Conservation (phyloP, 2,329 filamentous ascomycete genomes). For the Aspergillus neotritici region DNA sequence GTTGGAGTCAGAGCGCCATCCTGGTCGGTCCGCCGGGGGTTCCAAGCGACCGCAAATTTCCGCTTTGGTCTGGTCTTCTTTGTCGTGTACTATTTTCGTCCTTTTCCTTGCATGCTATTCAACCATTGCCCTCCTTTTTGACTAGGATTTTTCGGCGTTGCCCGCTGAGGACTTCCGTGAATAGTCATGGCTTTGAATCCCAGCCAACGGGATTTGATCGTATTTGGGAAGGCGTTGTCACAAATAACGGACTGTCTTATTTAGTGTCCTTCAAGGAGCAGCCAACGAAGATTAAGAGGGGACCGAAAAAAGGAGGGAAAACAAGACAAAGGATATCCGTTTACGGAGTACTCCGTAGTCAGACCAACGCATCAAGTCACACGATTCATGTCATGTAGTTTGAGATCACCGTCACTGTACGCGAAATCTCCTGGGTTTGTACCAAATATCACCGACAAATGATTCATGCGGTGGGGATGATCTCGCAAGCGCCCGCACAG, state of each 20-base stretch:
- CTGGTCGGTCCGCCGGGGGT: conserved; percentile 5
- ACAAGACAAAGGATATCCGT: too few relatives aligned
- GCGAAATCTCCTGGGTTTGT: background rate
- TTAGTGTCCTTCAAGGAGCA: too few relatives aligned
- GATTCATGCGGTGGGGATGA: conserved; percentile 2
- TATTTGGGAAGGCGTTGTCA: too few relatives aligned
- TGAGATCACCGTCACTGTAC: background rate
- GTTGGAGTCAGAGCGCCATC: conserved; percentile 11
- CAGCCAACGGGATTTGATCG: too few relatives aligned
- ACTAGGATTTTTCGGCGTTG: too few relatives aligned
- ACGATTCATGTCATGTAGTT: conserved; percentile 15
- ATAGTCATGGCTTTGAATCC: too few relatives aligned
- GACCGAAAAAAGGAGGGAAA: too few relatives aligned
- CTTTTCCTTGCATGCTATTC: background rate
- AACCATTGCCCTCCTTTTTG: background rate
- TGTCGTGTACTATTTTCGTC: background rate
- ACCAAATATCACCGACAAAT: conserved; percentile 1
- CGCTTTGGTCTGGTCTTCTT: conserved; percentile 2
- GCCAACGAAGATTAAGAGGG: too few relatives aligned
- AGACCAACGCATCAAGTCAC: conserved; percentile 9
- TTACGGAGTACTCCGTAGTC: too few relatives aligned
- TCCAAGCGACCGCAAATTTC: conserved; percentile 15
- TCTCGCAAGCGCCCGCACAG: background rate
- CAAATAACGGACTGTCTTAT: too few relatives aligned
- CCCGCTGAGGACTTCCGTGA: too few relatives aligned